Evolutionary conservation across 805 yeast genomes (phyloP), one percentile per base, ranked within the genome.

Genomic region (Metschnikowia gruessii): DNA sequence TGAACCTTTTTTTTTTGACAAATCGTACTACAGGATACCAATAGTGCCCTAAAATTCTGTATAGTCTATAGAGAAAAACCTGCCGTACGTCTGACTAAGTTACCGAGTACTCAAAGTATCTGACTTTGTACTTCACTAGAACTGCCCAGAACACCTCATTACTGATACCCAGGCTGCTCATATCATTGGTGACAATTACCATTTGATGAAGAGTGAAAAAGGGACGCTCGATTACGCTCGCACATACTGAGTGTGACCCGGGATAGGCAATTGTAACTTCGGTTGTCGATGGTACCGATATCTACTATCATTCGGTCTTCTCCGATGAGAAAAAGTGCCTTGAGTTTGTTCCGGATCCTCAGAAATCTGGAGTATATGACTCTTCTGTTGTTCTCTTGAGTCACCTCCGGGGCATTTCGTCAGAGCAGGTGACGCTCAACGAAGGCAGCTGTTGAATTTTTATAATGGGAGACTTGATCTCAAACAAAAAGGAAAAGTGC

Each of bases 281-380:
- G 10, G 41, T 40, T 7, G 32, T 30, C 8, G 40, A 40, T 16
- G 6, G 29, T 13, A n/a, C 44, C 5, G 44, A 44, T 2, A 11
- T 36, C 4, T 39, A 40, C 28, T 34, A 34, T 17, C 29, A 19
- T 12, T 12, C 32, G 5, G 43, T 7, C 12, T 31, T 31, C 17
- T 18, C 37, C 15, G 39, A 33, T 17, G 47, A 44, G 30, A 38
- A 38, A 18, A 33, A 18, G 33, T 38, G 39, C 22, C 41, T 45
- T 19, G 31, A 36, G 22, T 45, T 45, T 17, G 31, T 45, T 13
- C 43, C 35, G 41, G 24, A 34, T 38, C 48, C 48, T 19, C 34
- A 33, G n/a, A 21, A 19, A 3, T 37, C 19, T 29, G 48, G 48
- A 13, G n/a, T 24, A 2, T 22, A 37, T 16, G 46, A 31, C 12